Conservation (phyloP, 2,329 filamentous ascomycete genomes). For the Beauveria pseudobassiana region DNA sequence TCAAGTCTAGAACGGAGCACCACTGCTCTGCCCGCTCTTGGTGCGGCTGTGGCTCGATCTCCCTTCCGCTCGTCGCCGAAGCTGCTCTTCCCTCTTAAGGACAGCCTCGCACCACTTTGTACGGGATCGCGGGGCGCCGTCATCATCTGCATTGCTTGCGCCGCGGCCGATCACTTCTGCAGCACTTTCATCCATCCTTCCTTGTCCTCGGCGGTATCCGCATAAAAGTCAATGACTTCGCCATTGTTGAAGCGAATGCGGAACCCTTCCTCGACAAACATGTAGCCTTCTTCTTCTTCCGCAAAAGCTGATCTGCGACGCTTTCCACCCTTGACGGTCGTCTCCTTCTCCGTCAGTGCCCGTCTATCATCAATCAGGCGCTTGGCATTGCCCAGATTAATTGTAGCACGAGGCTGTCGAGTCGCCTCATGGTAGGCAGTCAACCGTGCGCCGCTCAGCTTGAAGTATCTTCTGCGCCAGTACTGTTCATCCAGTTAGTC, state of each 20-base stretch:
- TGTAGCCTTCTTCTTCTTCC: slow-evolving; percentile 97
- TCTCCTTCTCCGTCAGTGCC: slow-evolving; percentile 76
- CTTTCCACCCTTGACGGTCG: slow-evolving; percentile 64
- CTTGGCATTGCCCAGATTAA: slow-evolving; percentile 88
- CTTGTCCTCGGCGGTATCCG: slow-evolving; percentile 79
- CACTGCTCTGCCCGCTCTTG: slow-evolving; percentile 36
- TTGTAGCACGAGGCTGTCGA: slow-evolving; percentile 89
- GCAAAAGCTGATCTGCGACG: slow-evolving; percentile 92
- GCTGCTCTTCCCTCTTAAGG: slow-evolving; percentile 53
- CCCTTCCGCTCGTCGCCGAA: slow-evolving; percentile 47
- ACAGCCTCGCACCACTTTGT: slow-evolving; percentile 62
- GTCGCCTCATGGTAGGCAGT: slow-evolving; percentile 96
- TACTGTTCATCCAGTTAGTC: slow-evolving; percentile 48
- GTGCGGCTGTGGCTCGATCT: slow-evolving; percentile 43
- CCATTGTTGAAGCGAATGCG: slow-evolving; percentile 97
- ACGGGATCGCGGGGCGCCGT: slow-evolving; percentile 33
- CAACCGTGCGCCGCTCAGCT: slow-evolving; percentile 80
- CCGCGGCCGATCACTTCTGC: slow-evolving; percentile 59
- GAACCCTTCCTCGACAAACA: slow-evolving; percentile 99
- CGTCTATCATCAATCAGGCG: slow-evolving; percentile 90
- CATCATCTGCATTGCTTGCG: slow-evolving; percentile 39
- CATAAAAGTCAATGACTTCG: slow-evolving; percentile 97
- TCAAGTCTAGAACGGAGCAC: slow-evolving; percentile 20
- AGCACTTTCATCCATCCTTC: slow-evolving; percentile 92
- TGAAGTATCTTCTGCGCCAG: slow-evolving; percentile 97